These are phyloP conservation scores for Penicillium tannophilum DNA, from an alignment of 495 filamentous ascomycete species.

Conservation along the genomic window DNA sequence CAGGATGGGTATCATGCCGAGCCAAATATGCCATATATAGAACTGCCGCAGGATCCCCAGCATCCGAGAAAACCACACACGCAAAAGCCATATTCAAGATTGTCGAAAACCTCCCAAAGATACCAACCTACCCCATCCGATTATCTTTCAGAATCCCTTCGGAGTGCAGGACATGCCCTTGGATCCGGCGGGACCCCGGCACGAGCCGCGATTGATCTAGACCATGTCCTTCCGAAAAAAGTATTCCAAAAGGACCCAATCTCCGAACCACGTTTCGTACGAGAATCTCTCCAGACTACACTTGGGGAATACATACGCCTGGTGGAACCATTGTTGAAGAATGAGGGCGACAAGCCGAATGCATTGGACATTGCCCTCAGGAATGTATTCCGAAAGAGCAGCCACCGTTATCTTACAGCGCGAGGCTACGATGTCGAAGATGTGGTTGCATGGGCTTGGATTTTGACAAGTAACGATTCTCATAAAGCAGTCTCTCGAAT, in stretches of 20 bases:
- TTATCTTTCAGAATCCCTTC: conserved; percentile 38
- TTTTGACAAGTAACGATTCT: conserved; percentile 47
- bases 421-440: conserved; percentile 50
- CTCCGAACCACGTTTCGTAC: conserved; percentile 8
- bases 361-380: conserved; percentile 31
- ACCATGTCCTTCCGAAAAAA: neutral
- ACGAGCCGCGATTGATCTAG: neutral
- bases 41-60: neutral
- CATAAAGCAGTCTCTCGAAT: conserved; percentile 46
- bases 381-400: conserved; percentile 38
- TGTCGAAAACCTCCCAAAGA: neutral
- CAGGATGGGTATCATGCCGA: neutral
- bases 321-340: conserved; percentile 36
- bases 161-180: conserved; percentile 28
- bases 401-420: conserved; percentile 33
- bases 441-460: conserved; percentile 60
- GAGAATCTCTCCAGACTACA: conserved; percentile 35
- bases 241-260: neutral
- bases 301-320: conserved; percentile 43
- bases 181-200: neutral
- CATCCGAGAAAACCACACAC: neutral
- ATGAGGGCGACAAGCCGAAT: conserved; percentile 2
- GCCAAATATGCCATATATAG: neutral
- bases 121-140: conserved; percentile 35
- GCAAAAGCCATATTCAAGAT: neutral